Evolutionary conservation across 2,329 filamentous ascomycete genomes (phyloP).

Genomic region (Grosmannia clavigera): DNA sequence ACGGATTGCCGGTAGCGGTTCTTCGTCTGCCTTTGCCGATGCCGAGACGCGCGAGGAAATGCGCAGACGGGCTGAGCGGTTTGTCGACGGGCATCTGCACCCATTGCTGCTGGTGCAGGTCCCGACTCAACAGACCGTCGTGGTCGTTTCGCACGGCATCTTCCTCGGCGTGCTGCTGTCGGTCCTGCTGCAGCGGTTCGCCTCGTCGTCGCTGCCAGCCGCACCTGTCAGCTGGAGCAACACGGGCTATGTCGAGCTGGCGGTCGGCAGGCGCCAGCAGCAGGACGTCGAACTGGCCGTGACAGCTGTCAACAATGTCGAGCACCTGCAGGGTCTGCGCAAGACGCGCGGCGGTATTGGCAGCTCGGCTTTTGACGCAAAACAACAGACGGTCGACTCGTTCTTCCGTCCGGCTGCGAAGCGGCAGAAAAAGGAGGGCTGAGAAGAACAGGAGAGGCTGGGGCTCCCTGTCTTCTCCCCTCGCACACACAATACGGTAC

Average conservation of each 20-base stretch:
- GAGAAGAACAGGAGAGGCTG: neutral
- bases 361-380: conserved; percentile 60
- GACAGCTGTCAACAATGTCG: conserved; percentile 50
- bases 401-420: conserved; percentile 51
- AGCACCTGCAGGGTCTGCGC: conserved; percentile 62
- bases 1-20: conserved; percentile 27
- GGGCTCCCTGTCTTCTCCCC: neutral
- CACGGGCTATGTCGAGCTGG: conserved; percentile 32
- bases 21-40: conserved; percentile 21
- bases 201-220: conserved; percentile 15
- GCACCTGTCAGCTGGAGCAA: conserved; percentile 35
- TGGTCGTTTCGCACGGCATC: conserved; percentile 73
- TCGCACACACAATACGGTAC: conserved; percentile 21
- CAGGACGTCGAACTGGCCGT: neutral
- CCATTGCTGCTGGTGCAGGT: conserved; percentile 34
- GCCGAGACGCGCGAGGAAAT: conserved; percentile 60
- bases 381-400: conserved; percentile 61
- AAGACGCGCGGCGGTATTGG: conserved; percentile 75
- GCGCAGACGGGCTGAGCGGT: conserved; percentile 48
- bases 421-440: conserved; percentile 27
- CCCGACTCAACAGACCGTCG: conserved; percentile 27
- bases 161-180: conserved; percentile 60
- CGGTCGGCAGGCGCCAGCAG: neutral
- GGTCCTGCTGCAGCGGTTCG: conserved; percentile 44
- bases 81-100: conserved; percentile 52